Percentiles rank a stretch among this genome's conserved stretches.
Conservation (phyloP, 176 grass and related monocot species). For the Zizania latifolia region DNA sequence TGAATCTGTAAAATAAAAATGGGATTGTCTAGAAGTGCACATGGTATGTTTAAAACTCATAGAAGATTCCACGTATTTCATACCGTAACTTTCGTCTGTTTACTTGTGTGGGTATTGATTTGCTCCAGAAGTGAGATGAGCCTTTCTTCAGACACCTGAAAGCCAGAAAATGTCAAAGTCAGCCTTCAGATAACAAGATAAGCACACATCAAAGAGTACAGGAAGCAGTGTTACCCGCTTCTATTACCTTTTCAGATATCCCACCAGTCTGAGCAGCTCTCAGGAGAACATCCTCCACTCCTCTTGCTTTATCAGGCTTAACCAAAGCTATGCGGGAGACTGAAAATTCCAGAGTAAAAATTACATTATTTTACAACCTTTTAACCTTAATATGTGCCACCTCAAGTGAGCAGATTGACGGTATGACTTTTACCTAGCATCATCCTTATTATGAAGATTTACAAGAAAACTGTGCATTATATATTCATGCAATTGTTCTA, state of each 20-base stretch:
- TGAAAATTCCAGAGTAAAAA: conserved; percentile 1
- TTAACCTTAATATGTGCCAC: neutral
- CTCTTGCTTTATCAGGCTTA: conserved; percentile 97
- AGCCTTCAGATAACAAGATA: neutral
- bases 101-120: conserved; percentile 74
- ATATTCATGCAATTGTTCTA: neutral
- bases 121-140: conserved; percentile 81
- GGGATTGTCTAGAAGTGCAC: neutral
- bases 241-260: conserved; percentile 83
- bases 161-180: conserved; percentile 1
- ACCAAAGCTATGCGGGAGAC: conserved; percentile 43
- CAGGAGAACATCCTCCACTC: conserved; percentile 86
- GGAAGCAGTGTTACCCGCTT: neutral
- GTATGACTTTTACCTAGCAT: neutral
- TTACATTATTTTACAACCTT: neutral
- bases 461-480: neutral
- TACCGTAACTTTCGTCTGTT: conserved; percentile 86
- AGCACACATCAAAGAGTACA: neutral
- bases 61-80: conserved; percentile 13
- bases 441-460: neutral
- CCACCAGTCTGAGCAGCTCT: conserved; percentile 85
- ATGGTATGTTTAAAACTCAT: neutral
- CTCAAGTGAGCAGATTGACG: neutral
- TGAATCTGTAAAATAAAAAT: conserved; percentile 50
- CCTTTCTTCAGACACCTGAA: conserved; percentile 75